Evolutionary conservation across 345 rosid species (phyloP), one percentile per base, ranked within the genome.

Genomic region (Fremontodendron californicum): DNA sequence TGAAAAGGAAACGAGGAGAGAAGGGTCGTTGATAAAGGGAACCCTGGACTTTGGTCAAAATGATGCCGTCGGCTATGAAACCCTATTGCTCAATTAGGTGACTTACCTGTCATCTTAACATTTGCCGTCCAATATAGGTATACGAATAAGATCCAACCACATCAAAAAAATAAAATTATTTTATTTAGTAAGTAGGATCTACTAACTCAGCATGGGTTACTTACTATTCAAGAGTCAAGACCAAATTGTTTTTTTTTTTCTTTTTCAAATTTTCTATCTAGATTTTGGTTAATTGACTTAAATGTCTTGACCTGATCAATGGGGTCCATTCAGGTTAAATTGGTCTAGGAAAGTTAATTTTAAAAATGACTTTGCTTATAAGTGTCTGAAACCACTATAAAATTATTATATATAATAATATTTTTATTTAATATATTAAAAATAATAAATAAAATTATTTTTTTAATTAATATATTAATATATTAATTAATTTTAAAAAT

Each of bases 21-120:
- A 4, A 33, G 33, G 64, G 79, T 3, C 64, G 83, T 63, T 82
- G 84, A 88, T 86, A 87, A 84, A 86, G 88, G 67, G 15, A 10
- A 29, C 13, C 42, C 21, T 58, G 57, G 66, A 21, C 74, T 73
- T 63, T 62, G 84, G 89, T 88, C 90, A 88, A 84, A 82, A 81
- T 48, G 75, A 75, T 80, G 66, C 73, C 84, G 76, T 82, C 80
- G 69, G 80, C 72, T 72, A 33, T 27, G 49, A 25, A 71, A 64
- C n/a, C 58, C 74, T 29, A 77, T 77, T 65, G 60, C 77, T 33
- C 57, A 54, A 73, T 78, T 33, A 11, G 73, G 81, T 82, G 72
- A 82, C 83, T 64, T 57, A 74, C 64, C 23, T 71, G 86, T 87
- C 75, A 54, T 57, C 33, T 23, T 77, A 85, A 58, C 73, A 39